Conservation (phyloP, 176 grass and related monocot genomes). For the Metroxylon sagu region DNA sequence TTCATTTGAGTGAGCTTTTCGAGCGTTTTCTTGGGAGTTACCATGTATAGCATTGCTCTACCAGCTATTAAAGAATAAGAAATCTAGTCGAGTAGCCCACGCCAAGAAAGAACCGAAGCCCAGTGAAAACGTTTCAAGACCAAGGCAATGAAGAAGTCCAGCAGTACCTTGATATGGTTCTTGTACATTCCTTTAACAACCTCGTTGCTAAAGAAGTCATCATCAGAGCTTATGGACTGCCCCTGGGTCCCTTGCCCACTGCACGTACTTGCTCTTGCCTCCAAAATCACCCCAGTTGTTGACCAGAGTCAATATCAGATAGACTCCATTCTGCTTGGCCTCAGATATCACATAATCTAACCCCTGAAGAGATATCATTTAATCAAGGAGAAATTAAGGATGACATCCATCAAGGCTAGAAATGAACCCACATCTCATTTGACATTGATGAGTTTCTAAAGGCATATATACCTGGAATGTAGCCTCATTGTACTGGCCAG, state of each 20-base stretch:
- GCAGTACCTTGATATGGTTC: constrained; percentile 46
- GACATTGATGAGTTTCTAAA: too few species aligned
- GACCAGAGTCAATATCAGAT: constrained; percentile 55
- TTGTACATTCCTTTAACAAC: constrained; percentile 51
- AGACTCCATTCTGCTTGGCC: constrained; percentile 47
- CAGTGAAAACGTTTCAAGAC: too few species aligned
- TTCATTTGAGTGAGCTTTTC: too few species aligned
- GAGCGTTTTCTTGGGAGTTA: too few species aligned
- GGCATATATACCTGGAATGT: constrained; percentile 35
- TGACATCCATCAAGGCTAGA: too few species aligned
- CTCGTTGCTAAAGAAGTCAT: constrained; percentile 43
- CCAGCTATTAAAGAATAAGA: too few species aligned
- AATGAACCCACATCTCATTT: too few species aligned
- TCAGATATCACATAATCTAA: constrained; percentile 59
- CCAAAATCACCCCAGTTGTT: constrained; percentile 77
- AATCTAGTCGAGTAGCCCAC: too few species aligned
- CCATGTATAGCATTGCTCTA: too few species aligned
- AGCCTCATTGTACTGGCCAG: constrained; percentile 58
- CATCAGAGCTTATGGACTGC: constrained; percentile 37
- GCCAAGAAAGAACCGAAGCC: too few species aligned
- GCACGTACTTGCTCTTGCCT: constrained; percentile 68
- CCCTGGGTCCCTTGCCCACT: constrained; percentile 59
- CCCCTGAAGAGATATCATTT: constrained; percentile 27
- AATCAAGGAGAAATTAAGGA: too few species aligned
- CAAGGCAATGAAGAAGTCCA: too few species aligned